Evolutionary conservation across 2,329 filamentous ascomycete genomes (phyloP).

Genomic region (Bipolaris oryzae): DNA sequence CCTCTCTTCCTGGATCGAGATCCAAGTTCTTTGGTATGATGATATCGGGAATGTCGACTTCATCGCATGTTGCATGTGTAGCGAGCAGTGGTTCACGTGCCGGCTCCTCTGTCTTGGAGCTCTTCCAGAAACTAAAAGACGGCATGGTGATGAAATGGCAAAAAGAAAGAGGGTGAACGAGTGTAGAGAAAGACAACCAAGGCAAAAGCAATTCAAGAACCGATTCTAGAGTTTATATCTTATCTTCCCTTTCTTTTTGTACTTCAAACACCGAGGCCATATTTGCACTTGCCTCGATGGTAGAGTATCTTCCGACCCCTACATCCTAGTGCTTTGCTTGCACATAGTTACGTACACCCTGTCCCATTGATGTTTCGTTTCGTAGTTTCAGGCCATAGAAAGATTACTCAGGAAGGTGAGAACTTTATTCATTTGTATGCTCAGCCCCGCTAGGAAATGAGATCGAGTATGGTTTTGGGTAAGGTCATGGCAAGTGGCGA

Average conservation of each 20-base stretch:
- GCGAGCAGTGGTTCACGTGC: constrained; percentile 11
- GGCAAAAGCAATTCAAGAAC: neutral
- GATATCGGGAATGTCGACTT: neutral
- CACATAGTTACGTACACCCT: neutral
- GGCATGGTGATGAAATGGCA: constrained; percentile 19
- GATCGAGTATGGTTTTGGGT: neutral
- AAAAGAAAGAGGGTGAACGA: neutral
- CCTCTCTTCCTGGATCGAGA: constrained; percentile 22
- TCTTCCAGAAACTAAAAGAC: constrained; percentile 32
- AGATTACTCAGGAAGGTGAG: neutral
- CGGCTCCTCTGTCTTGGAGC: constrained; percentile 17
- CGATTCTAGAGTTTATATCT: neutral
- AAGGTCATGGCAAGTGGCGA: neutral
- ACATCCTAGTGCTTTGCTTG: neutral
- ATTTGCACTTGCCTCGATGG: neutral
- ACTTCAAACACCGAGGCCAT: neutral
- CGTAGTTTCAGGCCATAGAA: neutral
- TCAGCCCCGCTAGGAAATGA: neutral
- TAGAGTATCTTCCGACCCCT: neutral
- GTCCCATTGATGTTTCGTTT: neutral
- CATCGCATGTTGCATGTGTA: constrained; percentile 7
- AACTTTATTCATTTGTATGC: neutral
- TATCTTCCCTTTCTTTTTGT: neutral
- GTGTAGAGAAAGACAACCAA: neutral
- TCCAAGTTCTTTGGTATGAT: constrained; percentile 11